These are phyloP conservation scores for Epichloe coenophiala DNA, from an alignment of 2,329 filamentous ascomycete genomes.

Conservation along the genomic window DNA sequence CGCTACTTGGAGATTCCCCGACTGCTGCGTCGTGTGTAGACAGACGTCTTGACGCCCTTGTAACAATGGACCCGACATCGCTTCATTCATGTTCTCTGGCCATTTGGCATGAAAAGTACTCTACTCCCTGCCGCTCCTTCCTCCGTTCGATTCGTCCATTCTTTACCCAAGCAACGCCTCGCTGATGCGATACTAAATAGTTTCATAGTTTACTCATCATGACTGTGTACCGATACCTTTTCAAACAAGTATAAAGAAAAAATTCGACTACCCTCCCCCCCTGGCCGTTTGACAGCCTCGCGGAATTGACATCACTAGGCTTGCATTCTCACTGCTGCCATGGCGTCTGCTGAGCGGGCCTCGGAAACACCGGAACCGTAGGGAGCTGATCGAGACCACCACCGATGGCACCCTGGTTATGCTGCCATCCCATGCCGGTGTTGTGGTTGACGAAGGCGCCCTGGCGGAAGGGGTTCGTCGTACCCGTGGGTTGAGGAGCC, in stretches of 20 bases:
- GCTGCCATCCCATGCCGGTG: constrained; percentile 82
- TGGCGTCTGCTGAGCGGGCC: constrained; percentile 52
- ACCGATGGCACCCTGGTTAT: constrained; percentile 63
- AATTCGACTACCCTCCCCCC: not conserved
- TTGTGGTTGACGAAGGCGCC: constrained; percentile 79
- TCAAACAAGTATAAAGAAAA: not conserved
- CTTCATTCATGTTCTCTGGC: not conserved
- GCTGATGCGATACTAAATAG: constrained; percentile 6
- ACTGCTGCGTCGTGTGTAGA: too few relatives aligned
- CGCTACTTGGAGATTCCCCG: too few relatives aligned
- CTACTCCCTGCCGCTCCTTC: not conserved
- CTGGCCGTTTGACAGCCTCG: not conserved
- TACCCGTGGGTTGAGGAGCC: constrained; percentile 67
- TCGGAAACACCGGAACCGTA: constrained; percentile 75
- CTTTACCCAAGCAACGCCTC: constrained; percentile 7
- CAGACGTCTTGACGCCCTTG: too few relatives aligned
- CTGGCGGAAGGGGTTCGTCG: constrained; percentile 90
- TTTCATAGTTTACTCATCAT: constrained; percentile 5
- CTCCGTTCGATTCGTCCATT: not conserved
- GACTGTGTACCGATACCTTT: too few relatives aligned
- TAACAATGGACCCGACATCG: too few relatives aligned
- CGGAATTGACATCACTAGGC: not conserved
- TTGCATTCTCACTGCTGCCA: constrained; percentile 34
- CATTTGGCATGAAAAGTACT: not conserved
- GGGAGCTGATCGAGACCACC: constrained; percentile 66